These are phyloP conservation scores for Kodamaea nitidulidarum DNA, from an alignment of 805 yeast species.

Conservation along the genomic window DNA sequence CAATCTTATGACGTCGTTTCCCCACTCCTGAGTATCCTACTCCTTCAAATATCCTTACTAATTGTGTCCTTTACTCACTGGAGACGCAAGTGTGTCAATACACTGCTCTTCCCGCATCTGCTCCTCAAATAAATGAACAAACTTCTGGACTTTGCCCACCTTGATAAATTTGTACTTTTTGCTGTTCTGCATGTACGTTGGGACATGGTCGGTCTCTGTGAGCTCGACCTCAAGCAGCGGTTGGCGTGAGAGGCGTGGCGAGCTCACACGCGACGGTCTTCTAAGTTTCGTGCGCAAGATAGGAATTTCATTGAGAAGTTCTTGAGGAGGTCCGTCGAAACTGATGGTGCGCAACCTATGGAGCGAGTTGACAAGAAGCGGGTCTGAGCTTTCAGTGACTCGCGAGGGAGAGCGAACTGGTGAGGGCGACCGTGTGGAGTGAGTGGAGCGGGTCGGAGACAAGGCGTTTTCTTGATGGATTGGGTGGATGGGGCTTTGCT, in stretches of 20 bases:
- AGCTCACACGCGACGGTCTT: not conserved
- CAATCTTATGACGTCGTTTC: no score
- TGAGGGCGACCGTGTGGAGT: no score
- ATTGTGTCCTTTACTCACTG: no score
- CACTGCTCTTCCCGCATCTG: conserved; percentile 14
- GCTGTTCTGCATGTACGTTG: conserved; percentile 36
- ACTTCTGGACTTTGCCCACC: conserved; percentile 45
- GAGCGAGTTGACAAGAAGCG: not conserved
- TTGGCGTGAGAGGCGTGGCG: not conserved
- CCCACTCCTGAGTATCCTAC: no score
- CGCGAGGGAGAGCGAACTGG: not conserved
- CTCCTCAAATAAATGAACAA: conserved; percentile 42
- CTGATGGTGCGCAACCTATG: not conserved
- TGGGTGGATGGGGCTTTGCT: no score
- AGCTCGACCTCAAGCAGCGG: not conserved
- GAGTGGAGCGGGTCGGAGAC: no score
- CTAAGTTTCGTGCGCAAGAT: conserved; percentile 1
- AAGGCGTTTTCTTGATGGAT: no score
- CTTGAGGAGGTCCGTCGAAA: not conserved
- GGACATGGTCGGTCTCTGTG: conserved; percentile 16
- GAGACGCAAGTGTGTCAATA: no score
- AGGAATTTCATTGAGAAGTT: not conserved
- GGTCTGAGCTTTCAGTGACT: not conserved
- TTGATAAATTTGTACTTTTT: conserved; percentile 42
- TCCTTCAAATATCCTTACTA: no score